Evolutionary conservation across 139 green algal species (phyloP).

Genomic region (Prasinococcaceae sp.): DNA sequence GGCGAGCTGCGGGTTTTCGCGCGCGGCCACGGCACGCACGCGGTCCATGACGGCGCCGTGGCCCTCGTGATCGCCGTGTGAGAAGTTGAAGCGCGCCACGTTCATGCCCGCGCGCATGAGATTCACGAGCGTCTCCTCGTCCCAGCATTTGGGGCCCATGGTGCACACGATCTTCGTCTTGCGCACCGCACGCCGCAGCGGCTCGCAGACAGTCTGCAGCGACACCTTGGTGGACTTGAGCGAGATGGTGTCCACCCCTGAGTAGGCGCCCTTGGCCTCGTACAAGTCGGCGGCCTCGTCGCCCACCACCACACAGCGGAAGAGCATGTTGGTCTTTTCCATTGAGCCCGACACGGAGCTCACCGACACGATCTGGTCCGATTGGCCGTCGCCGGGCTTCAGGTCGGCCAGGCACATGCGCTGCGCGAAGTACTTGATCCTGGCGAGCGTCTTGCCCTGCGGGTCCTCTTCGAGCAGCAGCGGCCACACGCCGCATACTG

Average conservation of each 20-base stretch:
- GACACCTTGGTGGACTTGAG: too few species aligned
- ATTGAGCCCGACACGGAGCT: too few species aligned
- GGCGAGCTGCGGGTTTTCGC: conserved; percentile 64
- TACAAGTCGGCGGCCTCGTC: conserved; percentile 1
- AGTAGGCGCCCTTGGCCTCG: background rate
- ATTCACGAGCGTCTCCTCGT: conserved; percentile 27
- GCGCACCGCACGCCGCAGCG: too few species aligned
- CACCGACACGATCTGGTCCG: background rate
- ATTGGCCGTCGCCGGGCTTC: background rate
- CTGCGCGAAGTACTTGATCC: background rate
- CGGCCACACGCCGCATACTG: background rate
- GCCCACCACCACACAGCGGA: background rate
- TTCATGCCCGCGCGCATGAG: conserved; percentile 49
- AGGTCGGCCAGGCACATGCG: background rate
- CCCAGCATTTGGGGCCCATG: conserved; percentile 41
- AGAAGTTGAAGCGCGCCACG: conserved; percentile 64
- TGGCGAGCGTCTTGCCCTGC: background rate
- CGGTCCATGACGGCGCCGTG: conserved; percentile 31
- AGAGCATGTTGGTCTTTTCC: too few species aligned
- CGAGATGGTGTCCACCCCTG: too few species aligned
- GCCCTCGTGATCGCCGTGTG: conserved; percentile 42
- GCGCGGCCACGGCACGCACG: conserved; percentile 24
- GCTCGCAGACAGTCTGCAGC: too few species aligned
- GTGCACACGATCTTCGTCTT: conserved; percentile 52
- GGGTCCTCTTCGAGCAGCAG: background rate